Conservation (phyloP, 352 stramenopile genomes). For the Blastocystis sp. region DNA sequence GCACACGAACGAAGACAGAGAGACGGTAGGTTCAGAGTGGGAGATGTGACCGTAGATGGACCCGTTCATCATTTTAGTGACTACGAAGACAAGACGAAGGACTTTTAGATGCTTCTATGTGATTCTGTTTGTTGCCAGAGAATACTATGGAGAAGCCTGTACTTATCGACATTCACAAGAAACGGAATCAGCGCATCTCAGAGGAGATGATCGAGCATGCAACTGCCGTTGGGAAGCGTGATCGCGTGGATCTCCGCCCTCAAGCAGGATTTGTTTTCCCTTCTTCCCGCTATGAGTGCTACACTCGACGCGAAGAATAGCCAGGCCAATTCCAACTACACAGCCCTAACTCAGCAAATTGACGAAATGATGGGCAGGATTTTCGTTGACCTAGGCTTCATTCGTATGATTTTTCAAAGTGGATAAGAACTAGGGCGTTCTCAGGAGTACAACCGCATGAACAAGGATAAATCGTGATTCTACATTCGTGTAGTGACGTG, state of each 20-base stretch:
- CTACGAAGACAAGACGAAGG: conserved; percentile 6
- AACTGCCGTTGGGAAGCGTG: too few species aligned
- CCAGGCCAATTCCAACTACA: background rate
- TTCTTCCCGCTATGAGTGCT: background rate
- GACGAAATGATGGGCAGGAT: background rate
- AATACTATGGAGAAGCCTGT: background rate
- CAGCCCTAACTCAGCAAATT: background rate
- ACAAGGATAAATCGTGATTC: background rate
- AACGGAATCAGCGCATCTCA: background rate
- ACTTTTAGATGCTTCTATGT: background rate
- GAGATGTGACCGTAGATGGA: background rate
- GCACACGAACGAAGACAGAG: background rate
- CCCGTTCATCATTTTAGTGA: background rate
- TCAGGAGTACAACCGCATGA: background rate
- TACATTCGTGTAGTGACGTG: background rate
- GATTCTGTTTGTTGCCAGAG: background rate
- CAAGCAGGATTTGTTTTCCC: background rate
- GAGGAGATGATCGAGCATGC: background rate
- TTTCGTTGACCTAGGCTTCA: background rate
- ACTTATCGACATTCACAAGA: background rate
- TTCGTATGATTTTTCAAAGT: background rate
- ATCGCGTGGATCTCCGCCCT: background rate
- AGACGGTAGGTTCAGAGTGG: background rate
- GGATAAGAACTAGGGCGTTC: background rate
- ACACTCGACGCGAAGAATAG: background rate